Evolutionary conservation across 2,329 filamentous ascomycete species (phyloP).

Genomic region (Exophiala phaeomuriformis): DNA sequence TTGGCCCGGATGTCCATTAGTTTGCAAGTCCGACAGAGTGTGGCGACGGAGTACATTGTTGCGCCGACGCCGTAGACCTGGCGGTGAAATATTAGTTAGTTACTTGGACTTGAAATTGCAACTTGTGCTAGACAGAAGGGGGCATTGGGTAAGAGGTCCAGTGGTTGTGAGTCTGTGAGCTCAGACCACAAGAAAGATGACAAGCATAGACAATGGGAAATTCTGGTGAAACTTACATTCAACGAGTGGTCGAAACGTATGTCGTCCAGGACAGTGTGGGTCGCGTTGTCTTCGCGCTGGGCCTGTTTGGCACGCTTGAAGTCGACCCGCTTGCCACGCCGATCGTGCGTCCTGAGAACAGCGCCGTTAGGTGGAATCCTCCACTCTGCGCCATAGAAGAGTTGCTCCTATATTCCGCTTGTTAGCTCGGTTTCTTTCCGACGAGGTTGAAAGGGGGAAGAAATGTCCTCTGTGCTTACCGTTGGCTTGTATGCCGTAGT

Average conservation of each 20-base stretch:
- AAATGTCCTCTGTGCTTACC: constrained; percentile 4
- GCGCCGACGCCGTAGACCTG: constrained; percentile 15
- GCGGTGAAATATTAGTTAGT: not conserved
- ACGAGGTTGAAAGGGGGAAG: not conserved
- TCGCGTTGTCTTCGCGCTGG: not conserved
- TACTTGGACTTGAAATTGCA: too few relatives aligned
- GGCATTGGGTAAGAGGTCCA: too few relatives aligned
- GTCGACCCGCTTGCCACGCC: not conserved
- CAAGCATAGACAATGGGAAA: not conserved
- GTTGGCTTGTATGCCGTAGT: constrained; percentile 8
- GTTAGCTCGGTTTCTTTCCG: constrained; percentile 1
- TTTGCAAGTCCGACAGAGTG: not conserved
- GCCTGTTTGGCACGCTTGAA: not conserved
- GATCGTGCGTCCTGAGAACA: constrained; percentile 1
- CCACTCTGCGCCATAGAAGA: constrained; percentile 11
- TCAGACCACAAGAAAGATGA: not conserved
- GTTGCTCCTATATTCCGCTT: constrained; percentile 13
- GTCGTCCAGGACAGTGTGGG: not conserved
- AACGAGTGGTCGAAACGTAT: constrained; percentile 6
- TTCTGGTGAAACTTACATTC: not conserved
- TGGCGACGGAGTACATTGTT: constrained; percentile 11
- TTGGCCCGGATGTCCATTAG: constrained; percentile 2
- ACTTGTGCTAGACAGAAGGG: too few relatives aligned
- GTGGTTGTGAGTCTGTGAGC: too few relatives aligned
- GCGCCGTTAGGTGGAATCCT: constrained; percentile 11